Evolutionary conservation across 768 basidiomycete genomes (phyloP), one percentile per base, ranked within the genome.

Genomic region (Dioszegia crocea): DNA sequence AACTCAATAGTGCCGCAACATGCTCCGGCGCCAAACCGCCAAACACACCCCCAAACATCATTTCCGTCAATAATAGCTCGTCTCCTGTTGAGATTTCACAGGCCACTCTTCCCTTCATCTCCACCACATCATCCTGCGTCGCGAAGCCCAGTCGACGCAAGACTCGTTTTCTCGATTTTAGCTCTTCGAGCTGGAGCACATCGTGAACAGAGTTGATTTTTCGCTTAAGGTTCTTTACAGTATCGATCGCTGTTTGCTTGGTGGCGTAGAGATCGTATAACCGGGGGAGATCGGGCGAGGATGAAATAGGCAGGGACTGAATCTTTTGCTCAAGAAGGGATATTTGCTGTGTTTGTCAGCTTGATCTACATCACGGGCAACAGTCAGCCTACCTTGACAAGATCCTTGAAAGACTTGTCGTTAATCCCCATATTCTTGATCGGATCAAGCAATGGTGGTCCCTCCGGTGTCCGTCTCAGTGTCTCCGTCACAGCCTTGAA

Each of bases 21-120:
- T 97, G 91, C 68, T 97, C 93, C 0, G 96, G 94, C 1, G 83
- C 80, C 47, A 99, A 77, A 2, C 88, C 75, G 70, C 96, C 97
- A 82, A 99, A 99, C 21, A 86, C 88, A 57, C 96, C 96, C 61
- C 96, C 91, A 82, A 99, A 98, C 59, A 99, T 87, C 70, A 99
- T 83, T 77, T 98, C 96, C 0, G 96, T 99, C 62, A 99, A 82
- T 31, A 99, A 81, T 51, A 99, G 79, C 78, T 99, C 96, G 71
- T 99, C 96, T 6, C 96, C 96, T 1, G 92, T 87, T 73, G 89
- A 91, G 78, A 99, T 98, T 78, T 99, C 96, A 75, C 96, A 99
- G 17, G 96, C 96, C 0, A 99, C 94, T 38, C 96, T 83, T 0
- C 96, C 96, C 79, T 99, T 99, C 83, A 92, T 86, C 74, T 98